A percentile compares a stretch with the other conserved stretches of the same genome.
Evolutionary conservation across 495 filamentous ascomycete species (phyloP).

Genomic region (Copromyces sp.): DNA sequence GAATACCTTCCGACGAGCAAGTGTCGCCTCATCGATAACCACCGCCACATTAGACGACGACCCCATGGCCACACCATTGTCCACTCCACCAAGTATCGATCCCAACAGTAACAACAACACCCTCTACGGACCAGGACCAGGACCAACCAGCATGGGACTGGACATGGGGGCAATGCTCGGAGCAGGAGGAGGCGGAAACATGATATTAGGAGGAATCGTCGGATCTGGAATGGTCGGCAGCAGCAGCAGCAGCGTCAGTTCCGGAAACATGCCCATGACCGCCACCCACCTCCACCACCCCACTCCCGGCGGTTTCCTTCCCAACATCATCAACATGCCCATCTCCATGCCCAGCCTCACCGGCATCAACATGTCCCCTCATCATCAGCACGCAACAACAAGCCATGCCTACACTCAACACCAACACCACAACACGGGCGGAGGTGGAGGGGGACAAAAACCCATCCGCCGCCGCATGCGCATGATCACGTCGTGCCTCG

Average conservation of each 20-base stretch:
- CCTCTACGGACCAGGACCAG: neutral
- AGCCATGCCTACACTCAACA: neutral
- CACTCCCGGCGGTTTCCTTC: neutral
- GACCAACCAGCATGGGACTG: neutral
- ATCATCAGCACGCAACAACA: neutral
- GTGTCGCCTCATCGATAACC: neutral
- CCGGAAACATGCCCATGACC: neutral
- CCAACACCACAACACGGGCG: neutral
- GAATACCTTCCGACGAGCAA: neutral
- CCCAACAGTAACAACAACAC: neutral
- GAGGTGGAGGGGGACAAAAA: slow-evolving; percentile 7
- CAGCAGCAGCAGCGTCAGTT: neutral
- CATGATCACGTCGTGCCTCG: slow-evolving; percentile 57
- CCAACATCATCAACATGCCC: neutral
- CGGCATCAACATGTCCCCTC: neutral
- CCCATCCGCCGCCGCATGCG: slow-evolving; percentile 55
- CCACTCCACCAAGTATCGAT: neutral
- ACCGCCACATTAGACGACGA: neutral
- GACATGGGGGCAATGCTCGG: neutral
- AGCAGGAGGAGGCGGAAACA: neutral
- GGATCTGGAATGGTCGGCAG: neutral
- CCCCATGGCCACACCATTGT: neutral
- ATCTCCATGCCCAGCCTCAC: neutral
- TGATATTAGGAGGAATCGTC: neutral
- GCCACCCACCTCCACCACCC: neutral